Evolutionary conservation across 768 basidiomycete genomes (phyloP), one percentile per base, ranked within the genome.

Genomic region (Tulasnella sp.): DNA sequence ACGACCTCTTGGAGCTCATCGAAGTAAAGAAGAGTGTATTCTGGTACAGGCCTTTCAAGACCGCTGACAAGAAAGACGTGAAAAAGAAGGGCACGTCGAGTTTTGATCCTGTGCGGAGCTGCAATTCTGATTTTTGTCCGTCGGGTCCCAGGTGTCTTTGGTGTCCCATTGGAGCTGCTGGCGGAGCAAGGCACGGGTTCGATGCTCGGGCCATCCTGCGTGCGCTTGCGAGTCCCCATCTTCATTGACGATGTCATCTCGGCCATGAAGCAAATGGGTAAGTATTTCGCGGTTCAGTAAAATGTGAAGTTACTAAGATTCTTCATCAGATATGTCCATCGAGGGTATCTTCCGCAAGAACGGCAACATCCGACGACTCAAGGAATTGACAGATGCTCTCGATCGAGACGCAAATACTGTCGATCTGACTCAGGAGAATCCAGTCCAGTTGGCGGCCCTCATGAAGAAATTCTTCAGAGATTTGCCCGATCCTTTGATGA

Each of bases 191-290:
- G 98, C 7, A 91, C 93, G n/a, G 98, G 99, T 85, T 98, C 97
- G 32, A 85, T 95, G 80, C 90, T 94, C 74, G 98, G 97, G 26
- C 93, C 94, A 32, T 94, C 95, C 5, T 89, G 93, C 46, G 91
- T 89, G 48, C 90, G 94, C 9, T 82, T 99, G 80, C 88, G 94
- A 81, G 92, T 99, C 29, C 98, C 98, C 18, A 98, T 95, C 84
- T 98, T 99, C 83, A 94, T 99, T 77, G 98, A 99, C 83, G 98
- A 99, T 82, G 94, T 98, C 79, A 90, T 99, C 70, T 97, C 95
- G 73, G 96, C 98, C 15, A 99, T 99, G 98, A 89, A 93, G 82
- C 96, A 98, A 84, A 99, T 99, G 98, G 97, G 97, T 98, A 77
- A 80, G 92, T 85, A 18, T 23, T 51, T 32, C 40, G n/a, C 55